These are phyloP conservation scores for Asterionellopsis glacialis DNA, from an alignment of 108 stramenopile species.

Conservation along the genomic window DNA sequence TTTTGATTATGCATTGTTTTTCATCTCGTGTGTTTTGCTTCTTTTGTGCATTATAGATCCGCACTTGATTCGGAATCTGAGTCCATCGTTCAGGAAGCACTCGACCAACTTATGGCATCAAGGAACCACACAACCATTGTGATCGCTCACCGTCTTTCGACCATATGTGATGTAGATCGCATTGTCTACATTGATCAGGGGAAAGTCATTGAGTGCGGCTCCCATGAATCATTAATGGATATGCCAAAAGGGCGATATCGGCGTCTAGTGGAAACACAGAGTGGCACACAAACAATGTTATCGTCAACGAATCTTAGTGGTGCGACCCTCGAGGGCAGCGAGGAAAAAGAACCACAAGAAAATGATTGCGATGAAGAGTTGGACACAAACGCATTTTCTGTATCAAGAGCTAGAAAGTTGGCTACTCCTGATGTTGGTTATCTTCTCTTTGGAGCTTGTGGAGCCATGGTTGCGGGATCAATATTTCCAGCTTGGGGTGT, in stretches of 20 bases:
- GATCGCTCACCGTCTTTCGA: constrained; percentile 85
- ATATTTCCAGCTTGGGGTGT: constrained; percentile 74
- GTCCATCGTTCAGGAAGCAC: constrained; percentile 75
- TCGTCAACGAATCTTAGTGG: constrained; percentile 12
- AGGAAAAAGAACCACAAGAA: constrained; percentile 29
- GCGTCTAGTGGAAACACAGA: constrained; percentile 44
- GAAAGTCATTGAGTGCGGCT: constrained; percentile 50
- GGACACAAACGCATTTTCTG: constrained; percentile 15
- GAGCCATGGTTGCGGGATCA: constrained; percentile 62
- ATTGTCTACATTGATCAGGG: constrained; percentile 71
- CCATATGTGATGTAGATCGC: constrained; percentile 73
- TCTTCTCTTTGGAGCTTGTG: constrained; percentile 40
- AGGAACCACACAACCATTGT: constrained; percentile 65
- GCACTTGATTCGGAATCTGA: constrained; percentile 86
- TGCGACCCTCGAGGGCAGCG: constrained; percentile 30
- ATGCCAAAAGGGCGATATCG: constrained; percentile 52
- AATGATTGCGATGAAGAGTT: constrained; percentile 35
- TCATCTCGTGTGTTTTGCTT: no score
- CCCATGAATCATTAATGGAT: constrained; percentile 44
- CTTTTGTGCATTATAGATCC: no score
- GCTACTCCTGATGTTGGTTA: constrained; percentile 35
- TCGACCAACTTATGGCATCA: constrained; percentile 71
- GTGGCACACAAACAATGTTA: constrained; percentile 15
- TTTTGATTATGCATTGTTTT: not conserved
- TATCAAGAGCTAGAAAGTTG: constrained; percentile 26